phyloP scores from a whole-genome alignment of 2,329 filamentous ascomycete genomes.

The Talaromyces sp. region DNA sequence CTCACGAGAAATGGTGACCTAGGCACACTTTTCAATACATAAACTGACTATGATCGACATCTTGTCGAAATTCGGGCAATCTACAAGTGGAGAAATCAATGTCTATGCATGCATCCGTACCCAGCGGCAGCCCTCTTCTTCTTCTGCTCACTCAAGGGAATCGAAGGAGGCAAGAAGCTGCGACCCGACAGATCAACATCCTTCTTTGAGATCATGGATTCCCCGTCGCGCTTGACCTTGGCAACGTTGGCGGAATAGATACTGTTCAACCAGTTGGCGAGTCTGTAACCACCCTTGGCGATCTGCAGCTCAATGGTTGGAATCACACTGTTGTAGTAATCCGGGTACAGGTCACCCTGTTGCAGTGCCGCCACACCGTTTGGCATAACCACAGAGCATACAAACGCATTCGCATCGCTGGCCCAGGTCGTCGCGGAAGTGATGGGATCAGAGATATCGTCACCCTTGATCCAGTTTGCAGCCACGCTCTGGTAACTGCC shows the following conservation, averaged over 20 bases:
- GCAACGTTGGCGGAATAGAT: neutral
- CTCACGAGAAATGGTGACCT: no score
- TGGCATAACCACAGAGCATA: constrained; percentile 17
- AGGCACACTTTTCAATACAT: neutral
- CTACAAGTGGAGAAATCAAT: neutral
- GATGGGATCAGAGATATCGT: constrained; percentile 12
- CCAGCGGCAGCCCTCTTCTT: neutral
- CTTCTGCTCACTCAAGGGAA: neutral
- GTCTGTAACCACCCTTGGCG: constrained; percentile 16
- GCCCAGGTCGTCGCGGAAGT: constrained; percentile 16
- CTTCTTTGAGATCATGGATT: neutral
- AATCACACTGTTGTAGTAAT: constrained; percentile 18
- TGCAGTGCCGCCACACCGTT: constrained; percentile 15
- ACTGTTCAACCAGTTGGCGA: constrained; percentile 16
- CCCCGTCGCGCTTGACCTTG: neutral
- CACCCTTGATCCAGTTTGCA: constrained; percentile 11
- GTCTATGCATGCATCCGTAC: constrained; percentile 1
- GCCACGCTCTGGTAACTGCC: constrained; percentile 11
- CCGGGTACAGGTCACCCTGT: constrained; percentile 15
- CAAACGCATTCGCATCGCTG: constrained; percentile 15
- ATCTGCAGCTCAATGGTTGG: constrained; percentile 19
- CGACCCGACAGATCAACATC: neutral
- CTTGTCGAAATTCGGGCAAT: neutral
- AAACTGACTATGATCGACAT: neutral
- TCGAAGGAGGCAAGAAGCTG: constrained; percentile 1